phyloP scores from a whole-genome alignment of 441 rosid genomes.

The Capsella rubella region DNA sequence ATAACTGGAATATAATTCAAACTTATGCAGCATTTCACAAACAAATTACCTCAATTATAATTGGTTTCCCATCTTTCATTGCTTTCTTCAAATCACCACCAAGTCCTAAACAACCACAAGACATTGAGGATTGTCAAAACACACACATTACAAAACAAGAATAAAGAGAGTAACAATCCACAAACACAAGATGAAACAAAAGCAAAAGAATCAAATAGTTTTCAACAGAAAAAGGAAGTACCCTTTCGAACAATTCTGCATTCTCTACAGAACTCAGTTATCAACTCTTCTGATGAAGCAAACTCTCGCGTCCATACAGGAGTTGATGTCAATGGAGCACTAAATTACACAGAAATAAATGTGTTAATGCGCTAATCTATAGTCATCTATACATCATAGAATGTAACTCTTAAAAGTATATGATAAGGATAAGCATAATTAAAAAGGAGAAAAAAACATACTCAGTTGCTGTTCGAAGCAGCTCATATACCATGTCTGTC shows the following conservation, averaged over 20 bases:
- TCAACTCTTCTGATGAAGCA: conserved; percentile 84
- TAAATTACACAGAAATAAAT: conserved; percentile 22
- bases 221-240: conserved; percentile 38
- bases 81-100: conserved; percentile 99
- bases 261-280: conserved; percentile 95
- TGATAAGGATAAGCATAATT: conserved; percentile 12
- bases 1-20: background rate
- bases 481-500: conserved; percentile 99
- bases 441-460: conserved; percentile 52
- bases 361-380: background rate
- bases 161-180: conserved; percentile 18
- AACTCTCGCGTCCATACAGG: conserved; percentile 96
- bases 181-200: conserved; percentile 1
- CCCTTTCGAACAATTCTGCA: conserved; percentile 99
- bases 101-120: conserved; percentile 66
- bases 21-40: background rate
- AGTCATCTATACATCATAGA: background rate
- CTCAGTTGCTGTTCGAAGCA: conserved; percentile 96
- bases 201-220: background rate
- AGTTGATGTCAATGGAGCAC: conserved; percentile 92
- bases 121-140: conserved; percentile 13
- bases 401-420: background rate
- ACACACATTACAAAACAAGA: conserved; percentile 10
- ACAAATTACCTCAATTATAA: conserved; percentile 85
- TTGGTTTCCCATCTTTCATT: conserved; percentile 99